phyloP scores from a whole-genome alignment of 495 filamentous ascomycete genomes.

The Lasiosphaeria hispida region DNA sequence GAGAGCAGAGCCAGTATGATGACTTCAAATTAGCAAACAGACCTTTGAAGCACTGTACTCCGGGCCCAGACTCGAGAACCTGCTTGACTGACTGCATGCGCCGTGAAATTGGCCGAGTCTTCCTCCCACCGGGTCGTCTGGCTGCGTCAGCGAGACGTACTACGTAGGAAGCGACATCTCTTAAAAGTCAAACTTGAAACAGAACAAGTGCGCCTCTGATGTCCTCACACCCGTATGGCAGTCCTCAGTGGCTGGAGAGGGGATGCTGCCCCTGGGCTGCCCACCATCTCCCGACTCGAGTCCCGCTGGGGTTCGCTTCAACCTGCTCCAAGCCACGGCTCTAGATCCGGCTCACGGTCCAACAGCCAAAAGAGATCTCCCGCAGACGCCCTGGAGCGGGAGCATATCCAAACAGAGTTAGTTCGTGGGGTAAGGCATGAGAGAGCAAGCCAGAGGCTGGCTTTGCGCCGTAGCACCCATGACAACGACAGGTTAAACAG shows the following conservation, averaged over 20 bases:
- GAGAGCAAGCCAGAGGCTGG: slow-evolving; percentile 6
- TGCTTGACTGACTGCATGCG: background rate
- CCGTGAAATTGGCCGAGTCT: slow-evolving; percentile 9
- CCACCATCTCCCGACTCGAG: slow-evolving; percentile 1
- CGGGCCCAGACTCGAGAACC: background rate
- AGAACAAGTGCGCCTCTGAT: slow-evolving; percentile 31
- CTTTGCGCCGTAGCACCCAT: slow-evolving; percentile 1
- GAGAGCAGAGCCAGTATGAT: background rate
- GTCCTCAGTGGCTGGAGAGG: slow-evolving; percentile 17
- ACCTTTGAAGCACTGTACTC: background rate
- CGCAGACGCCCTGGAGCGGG: slow-evolving; percentile 20
- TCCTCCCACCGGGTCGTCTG: slow-evolving; percentile 6
- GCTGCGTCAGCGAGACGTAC: slow-evolving; percentile 27
- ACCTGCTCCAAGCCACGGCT: slow-evolving; percentile 14
- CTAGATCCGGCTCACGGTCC: slow-evolving; percentile 18
- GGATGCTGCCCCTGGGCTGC: slow-evolving; percentile 7
- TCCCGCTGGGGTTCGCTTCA: slow-evolving; percentile 11
- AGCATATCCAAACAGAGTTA: slow-evolving; percentile 16
- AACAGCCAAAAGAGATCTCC: slow-evolving; percentile 21
- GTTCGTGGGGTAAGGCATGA: slow-evolving; percentile 16
- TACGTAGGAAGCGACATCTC: slow-evolving; percentile 18
- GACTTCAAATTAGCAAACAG: slow-evolving; percentile 10
- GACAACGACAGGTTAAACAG: slow-evolving; percentile 5
- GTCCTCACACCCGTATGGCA: slow-evolving; percentile 3
- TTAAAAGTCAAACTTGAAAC: slow-evolving; percentile 31